phyloP scores from a whole-genome alignment of 139 green algal species.

The Coelastrella sp. region DNA sequence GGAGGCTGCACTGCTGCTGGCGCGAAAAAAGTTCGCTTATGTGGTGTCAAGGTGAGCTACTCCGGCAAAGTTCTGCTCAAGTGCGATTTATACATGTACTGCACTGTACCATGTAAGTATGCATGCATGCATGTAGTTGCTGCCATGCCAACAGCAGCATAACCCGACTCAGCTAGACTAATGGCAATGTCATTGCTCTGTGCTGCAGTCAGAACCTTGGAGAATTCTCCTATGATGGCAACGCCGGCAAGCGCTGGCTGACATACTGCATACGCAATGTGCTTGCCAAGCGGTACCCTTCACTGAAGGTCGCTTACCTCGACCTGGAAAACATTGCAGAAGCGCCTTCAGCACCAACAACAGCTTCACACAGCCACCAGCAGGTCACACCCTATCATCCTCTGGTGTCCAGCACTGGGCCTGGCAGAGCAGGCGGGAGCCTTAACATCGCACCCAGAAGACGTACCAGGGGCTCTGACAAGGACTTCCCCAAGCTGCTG shows the following conservation, averaged over 20 bases:
- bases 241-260: conserved; percentile 60
- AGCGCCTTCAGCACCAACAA: not conserved
- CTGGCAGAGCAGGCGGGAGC: not conserved
- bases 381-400: not conserved
- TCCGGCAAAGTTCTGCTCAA: not conserved
- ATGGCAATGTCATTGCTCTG: not conserved
- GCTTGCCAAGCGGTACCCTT: conserved; percentile 67
- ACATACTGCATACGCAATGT: conserved; percentile 44
- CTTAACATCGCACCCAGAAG: not conserved
- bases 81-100: no score
- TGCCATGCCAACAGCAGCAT: not conserved
- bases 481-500: not conserved
- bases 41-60: conserved; percentile 75
- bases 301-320: conserved; percentile 73
- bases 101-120: not conserved
- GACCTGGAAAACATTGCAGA: conserved; percentile 48
- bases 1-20: conserved; percentile 21
- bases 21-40: conserved; percentile 79
- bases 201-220: conserved; percentile 42
- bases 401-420: not conserved
- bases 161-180: not conserved
- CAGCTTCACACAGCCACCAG: not conserved
- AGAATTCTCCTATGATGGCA: conserved; percentile 68
- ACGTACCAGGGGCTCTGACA: not conserved
- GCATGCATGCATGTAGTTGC: conserved; percentile 47